A percentile compares a stretch with the other conserved stretches of the same genome.
Evolutionary conservation across 2,329 filamentous ascomycete genomes (phyloP).

Genomic region (Dryadomyces sulphureus): DNA sequence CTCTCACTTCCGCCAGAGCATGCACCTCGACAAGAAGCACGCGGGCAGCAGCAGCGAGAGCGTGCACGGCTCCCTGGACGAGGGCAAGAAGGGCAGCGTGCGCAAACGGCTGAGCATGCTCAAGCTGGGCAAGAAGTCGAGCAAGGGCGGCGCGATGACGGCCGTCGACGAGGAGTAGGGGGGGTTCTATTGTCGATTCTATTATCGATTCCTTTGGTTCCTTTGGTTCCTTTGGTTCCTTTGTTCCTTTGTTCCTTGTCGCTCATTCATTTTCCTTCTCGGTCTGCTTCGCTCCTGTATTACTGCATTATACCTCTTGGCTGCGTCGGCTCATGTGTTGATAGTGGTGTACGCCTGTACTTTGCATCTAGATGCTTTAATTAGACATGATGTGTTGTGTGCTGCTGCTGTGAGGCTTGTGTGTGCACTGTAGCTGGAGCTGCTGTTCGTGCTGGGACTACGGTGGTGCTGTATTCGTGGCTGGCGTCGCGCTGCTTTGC

Average conservation of each 20-base stretch:
- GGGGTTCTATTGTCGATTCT: too few relatives aligned
- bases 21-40: not conserved
- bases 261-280: not conserved
- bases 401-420: too few relatives aligned
- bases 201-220: not conserved
- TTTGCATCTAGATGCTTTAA: too few relatives aligned
- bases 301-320: not conserved
- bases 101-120: constrained; percentile 68
- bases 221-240: not conserved
- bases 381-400: too few relatives aligned
- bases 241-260: not conserved
- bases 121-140: constrained; percentile 56
- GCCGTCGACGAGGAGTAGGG: constrained; percentile 44
- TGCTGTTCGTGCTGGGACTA: too few relatives aligned
- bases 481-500: too few relatives aligned
- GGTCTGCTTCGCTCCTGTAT: not conserved
- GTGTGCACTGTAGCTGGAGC: too few relatives aligned
- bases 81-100: constrained; percentile 44
- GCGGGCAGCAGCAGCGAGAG: not conserved
- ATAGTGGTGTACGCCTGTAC: not conserved
- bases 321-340: not conserved
- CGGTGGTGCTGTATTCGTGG: too few relatives aligned
- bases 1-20: too few relatives aligned
- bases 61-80: too few relatives aligned
- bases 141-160: constrained; percentile 37